A percentile compares a stretch with the other conserved stretches of the same genome.
These are phyloP conservation scores for Talinum fruticosum DNA, from an alignment of 148 eudicot genomes.

Conservation along the genomic window DNA sequence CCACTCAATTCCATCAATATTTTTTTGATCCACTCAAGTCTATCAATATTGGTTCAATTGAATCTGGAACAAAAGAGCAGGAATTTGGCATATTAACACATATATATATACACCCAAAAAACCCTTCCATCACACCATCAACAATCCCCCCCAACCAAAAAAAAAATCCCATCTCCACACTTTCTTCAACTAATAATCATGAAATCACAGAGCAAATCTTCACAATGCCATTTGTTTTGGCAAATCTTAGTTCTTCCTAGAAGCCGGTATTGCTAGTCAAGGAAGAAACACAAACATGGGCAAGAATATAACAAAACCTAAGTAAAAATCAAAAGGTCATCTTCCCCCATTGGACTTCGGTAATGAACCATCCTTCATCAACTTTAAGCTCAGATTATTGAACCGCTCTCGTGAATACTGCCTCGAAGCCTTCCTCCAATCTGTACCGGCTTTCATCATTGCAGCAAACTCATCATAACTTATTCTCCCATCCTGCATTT, in stretches of 20 bases:
- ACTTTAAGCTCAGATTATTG: conserved; percentile 59
- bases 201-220: neutral
- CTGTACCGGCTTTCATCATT: conserved; percentile 88
- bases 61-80: neutral
- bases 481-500: conserved; percentile 66
- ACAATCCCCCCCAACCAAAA: no score
- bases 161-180: neutral
- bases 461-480: conserved; percentile 74
- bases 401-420: conserved; percentile 78
- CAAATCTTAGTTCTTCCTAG: neutral
- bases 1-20: conserved; percentile 3
- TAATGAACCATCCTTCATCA: conserved; percentile 73
- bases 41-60: neutral
- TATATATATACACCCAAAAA: neutral
- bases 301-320: neutral
- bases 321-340: conserved; percentile 21
- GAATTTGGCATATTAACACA: neutral
- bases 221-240: neutral
- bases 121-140: neutral
- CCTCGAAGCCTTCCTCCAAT: conserved; percentile 86
- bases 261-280: neutral
- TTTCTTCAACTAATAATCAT: neutral
- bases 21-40: neutral
- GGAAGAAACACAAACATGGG: conserved; percentile 17
- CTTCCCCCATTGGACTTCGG: conserved; percentile 25